phyloP scores from a whole-genome alignment of 495 filamentous ascomycete genomes.

The Penicillium soppii region DNA sequence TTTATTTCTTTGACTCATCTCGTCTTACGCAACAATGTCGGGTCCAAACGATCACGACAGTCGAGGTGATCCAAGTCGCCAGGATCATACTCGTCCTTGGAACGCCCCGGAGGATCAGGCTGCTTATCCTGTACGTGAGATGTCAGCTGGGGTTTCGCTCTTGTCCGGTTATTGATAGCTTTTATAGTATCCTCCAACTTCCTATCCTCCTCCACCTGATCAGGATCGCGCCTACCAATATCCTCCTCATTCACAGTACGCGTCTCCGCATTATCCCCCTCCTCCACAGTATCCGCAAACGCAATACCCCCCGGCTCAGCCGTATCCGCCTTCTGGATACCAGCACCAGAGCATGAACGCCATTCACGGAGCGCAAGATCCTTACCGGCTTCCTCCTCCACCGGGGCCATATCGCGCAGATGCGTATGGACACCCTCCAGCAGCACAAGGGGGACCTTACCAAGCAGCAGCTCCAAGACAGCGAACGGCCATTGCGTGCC shows the following conservation, averaged over 20 bases:
- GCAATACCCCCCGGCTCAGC: constrained; percentile 13
- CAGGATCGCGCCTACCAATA: constrained; percentile 40
- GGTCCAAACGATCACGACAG: constrained; percentile 36
- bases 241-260: constrained; percentile 34
- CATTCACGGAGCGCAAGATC: constrained; percentile 39
- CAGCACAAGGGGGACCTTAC: constrained; percentile 54
- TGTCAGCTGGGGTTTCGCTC: neutral
- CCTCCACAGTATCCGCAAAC: constrained; percentile 21
- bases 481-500: constrained; percentile 80
- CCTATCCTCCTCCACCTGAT: constrained; percentile 29
- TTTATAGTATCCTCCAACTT: constrained; percentile 35
- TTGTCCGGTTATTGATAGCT: neutral
- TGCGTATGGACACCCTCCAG: constrained; percentile 43
- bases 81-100: constrained; percentile 32
- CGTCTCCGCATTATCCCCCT: constrained; percentile 28
- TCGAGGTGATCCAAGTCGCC: constrained; percentile 22
- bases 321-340: constrained; percentile 28
- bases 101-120: constrained; percentile 46
- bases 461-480: constrained; percentile 72
- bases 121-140: constrained; percentile 43
- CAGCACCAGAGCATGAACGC: constrained; percentile 44
- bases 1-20: constrained; percentile 35
- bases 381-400: constrained; percentile 42
- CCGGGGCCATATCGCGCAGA: constrained; percentile 45
- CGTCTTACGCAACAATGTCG: constrained; percentile 46